These are phyloP conservation scores for Citrus glauca DNA, from an alignment of 345 rosid species.

Conservation along the genomic window DNA sequence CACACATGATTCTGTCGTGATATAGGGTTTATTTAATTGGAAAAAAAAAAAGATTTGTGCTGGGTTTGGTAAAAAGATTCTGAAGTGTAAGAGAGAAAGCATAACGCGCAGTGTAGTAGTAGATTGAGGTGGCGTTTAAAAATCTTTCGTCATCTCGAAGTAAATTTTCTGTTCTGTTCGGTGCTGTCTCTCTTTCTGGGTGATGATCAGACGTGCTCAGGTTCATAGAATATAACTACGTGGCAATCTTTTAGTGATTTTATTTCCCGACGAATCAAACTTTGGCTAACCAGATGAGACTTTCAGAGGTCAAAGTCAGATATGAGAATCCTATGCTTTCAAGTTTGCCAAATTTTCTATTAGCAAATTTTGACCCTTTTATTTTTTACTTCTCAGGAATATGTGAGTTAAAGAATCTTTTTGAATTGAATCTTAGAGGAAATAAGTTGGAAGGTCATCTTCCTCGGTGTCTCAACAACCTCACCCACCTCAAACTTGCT, in stretches of 20 bases:
- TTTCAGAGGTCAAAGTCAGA: not conserved
- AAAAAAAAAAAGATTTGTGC: not conserved
- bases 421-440: no score
- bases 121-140: not conserved
- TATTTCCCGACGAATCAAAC: not conserved
- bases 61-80: not conserved
- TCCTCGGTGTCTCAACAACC: no score
- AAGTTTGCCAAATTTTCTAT: no score
- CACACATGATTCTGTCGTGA: constrained; percentile 19
- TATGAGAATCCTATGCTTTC: no score
- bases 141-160: not conserved
- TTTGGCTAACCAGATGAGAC: not conserved
- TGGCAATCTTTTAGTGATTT: not conserved
- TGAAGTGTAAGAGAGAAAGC: not conserved
- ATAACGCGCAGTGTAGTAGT: not conserved
- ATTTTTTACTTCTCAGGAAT: no score
- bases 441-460: no score
- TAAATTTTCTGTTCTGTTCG: not conserved
- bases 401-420: no score
- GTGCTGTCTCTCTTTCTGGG: not conserved
- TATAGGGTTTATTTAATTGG: constrained; percentile 2
- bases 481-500: no score
- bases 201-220: not conserved
- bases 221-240: not conserved
- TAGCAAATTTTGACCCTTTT: no score